Percentiles rank a stretch among this genome's conserved stretches.
These are phyloP conservation scores for Phaffia rhodozyma DNA, from an alignment of 1,284 basidiomycete species.

Conservation along the genomic window DNA sequence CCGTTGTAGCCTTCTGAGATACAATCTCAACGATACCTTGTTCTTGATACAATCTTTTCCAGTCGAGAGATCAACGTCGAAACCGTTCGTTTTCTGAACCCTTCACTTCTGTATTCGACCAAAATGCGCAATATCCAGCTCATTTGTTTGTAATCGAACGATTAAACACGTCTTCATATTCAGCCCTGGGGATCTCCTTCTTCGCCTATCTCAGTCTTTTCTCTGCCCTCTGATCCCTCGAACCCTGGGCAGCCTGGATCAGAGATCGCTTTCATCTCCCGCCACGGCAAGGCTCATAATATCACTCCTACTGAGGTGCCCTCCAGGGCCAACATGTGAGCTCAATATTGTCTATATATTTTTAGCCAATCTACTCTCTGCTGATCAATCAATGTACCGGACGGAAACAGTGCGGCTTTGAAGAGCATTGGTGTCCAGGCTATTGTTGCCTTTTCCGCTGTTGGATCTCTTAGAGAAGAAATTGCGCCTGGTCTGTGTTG, in stretches of 20 bases:
- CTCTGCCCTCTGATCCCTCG: conserved; percentile 57
- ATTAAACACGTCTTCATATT: neutral
- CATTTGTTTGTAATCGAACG: neutral
- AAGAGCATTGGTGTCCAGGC: conserved; percentile 82
- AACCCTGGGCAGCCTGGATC: conserved; percentile 10
- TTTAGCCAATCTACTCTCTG: conserved; percentile 30
- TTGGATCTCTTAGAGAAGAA: conserved; percentile 90
- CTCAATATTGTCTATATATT: conserved; percentile 38
- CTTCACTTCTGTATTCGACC: neutral
- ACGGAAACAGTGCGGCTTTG: conserved; percentile 81
- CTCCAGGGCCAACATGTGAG: conserved; percentile 25
- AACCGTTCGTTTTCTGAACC: conserved; percentile 27
- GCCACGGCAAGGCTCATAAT: conserved; percentile 71
- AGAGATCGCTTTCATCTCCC: conserved; percentile 78
- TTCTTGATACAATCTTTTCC: conserved; percentile 10
- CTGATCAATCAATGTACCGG: conserved; percentile 43
- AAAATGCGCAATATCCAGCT: neutral
- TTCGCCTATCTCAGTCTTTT: conserved; percentile 77
- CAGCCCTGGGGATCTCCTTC: conserved; percentile 91
- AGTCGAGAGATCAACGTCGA: conserved; percentile 48
- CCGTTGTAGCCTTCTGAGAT: neutral
- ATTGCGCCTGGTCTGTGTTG: conserved; percentile 52
- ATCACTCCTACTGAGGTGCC: conserved; percentile 65
- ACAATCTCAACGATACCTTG: neutral
- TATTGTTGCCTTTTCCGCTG: conserved; percentile 88